A percentile compares a stretch with the other conserved stretches of the same genome.
Evolutionary conservation across 768 basidiomycete genomes (phyloP).

Genomic region (Porphyrellus cyaneotinctus): DNA sequence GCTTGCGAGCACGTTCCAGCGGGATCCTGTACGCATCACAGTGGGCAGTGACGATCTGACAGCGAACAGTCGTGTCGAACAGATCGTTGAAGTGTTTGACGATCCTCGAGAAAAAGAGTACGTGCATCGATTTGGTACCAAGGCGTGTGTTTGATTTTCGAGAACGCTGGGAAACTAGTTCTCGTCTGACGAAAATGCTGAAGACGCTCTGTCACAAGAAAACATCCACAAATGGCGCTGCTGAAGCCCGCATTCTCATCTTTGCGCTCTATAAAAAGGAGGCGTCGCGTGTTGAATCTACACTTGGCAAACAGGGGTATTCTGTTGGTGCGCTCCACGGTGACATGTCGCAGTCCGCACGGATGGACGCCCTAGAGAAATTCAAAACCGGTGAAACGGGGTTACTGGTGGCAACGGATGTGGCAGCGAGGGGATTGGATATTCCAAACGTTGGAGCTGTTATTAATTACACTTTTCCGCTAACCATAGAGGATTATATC

Average conservation of each 20-base stretch:
- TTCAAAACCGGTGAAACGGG: constrained; percentile 82
- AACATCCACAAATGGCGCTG: constrained; percentile 42
- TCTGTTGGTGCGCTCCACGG: constrained; percentile 83
- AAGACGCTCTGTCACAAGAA: constrained; percentile 58
- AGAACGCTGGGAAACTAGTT: constrained; percentile 34
- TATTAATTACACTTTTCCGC: constrained; percentile 95
- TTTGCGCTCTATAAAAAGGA: constrained; percentile 99
- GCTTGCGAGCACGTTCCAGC: constrained; percentile 84
- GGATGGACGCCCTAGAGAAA: constrained; percentile 80
- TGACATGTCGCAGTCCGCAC: constrained; percentile 80
- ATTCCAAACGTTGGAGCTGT: constrained; percentile 94
- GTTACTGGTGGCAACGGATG: constrained; percentile 93
- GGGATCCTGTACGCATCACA: constrained; percentile 81
- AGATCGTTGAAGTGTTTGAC: constrained; percentile 89
- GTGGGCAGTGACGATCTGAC: constrained; percentile 94
- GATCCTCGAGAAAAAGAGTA: constrained; percentile 84
- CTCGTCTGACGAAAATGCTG: constrained; percentile 56
- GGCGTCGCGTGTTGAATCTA: constrained; percentile 83
- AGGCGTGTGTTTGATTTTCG: not conserved
- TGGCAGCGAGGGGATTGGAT: constrained; percentile 94
- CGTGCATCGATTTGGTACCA: constrained; percentile 23
- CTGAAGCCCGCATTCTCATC: constrained; percentile 73
- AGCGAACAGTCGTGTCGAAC: constrained; percentile 92
- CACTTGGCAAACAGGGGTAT: constrained; percentile 71
- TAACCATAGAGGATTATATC: constrained; percentile 92